phyloP scores from a whole-genome alignment of 208 protist species.

The Eutreptiella sp. region DNA sequence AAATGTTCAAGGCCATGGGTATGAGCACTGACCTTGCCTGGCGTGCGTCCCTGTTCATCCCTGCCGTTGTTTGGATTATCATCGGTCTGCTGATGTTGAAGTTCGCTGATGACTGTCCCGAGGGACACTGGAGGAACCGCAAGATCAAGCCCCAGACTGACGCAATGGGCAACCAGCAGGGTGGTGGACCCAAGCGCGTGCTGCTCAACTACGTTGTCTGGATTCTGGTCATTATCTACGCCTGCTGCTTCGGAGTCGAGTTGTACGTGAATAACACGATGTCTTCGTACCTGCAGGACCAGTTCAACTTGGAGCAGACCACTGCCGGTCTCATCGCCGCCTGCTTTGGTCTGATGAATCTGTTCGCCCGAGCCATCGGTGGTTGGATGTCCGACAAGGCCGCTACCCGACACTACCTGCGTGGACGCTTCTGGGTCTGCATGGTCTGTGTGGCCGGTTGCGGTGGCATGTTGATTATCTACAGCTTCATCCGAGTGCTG shows the following conservation, averaged over 20 bases:
- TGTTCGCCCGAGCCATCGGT: constrained; percentile 6
- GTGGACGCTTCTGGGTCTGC: background rate
- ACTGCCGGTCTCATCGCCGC: background rate
- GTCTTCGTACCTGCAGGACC: constrained; percentile 6
- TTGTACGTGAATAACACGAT: constrained; percentile 9
- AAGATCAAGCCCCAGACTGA: too few relatives aligned
- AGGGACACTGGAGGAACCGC: too few relatives aligned
- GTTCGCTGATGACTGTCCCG: constrained; percentile 9
- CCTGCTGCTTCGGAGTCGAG: constrained; percentile 11
- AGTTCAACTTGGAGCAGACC: constrained; percentile 10
- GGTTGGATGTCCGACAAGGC: background rate
- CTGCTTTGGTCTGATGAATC: constrained; percentile 6
- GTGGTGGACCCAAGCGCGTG: background rate
- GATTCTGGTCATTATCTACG: constrained; percentile 7
- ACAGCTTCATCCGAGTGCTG: background rate
- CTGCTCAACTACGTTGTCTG: constrained; percentile 1
- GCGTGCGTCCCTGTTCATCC: background rate
- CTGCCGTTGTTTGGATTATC: background rate
- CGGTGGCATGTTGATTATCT: background rate
- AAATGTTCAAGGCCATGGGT: too few relatives aligned
- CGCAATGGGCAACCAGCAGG: constrained; percentile 2
- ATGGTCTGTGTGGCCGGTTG: background rate
- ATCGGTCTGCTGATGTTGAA: background rate
- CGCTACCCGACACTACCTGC: background rate
- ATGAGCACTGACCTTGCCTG: constrained; percentile 7